Base-by-base conservation (phyloP, 2,329 filamentous ascomycete genomes). In the Aspergillus hortae region DNA sequence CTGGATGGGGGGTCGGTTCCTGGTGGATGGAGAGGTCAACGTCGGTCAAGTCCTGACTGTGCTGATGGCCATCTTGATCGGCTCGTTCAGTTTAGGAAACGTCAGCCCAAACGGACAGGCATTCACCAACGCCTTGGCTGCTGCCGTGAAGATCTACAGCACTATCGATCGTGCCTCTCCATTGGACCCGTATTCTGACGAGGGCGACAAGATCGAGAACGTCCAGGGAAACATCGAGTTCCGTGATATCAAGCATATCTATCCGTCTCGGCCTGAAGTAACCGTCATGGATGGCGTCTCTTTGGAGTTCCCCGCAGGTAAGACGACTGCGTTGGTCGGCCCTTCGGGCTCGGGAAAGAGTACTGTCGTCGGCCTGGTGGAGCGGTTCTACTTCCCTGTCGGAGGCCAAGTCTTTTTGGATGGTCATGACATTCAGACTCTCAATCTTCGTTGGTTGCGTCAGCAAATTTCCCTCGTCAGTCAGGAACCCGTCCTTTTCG, bases 321-420 rank as follows among this genome's bases (percentile, higher is more conserved):
- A 96, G 75, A 91, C 89, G 15, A 96, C 92, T 2, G 94, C 94
- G 1, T 77, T 99, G 6, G 94, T 99, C 5, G 94, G 94, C 52
- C 90, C 92, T 0, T 97, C 92, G 10, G 94, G 92, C 10, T 95
- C 89, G 36, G 94, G 94, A 44, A 99, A 97, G 74, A 92, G 88
- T 63, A 97, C 94, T 0, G 92, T 97, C 56, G 88, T 97, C 25
- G 92, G 92, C 11, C 78, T 99, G 17, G 85, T 97, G 1, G 92
- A 97, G 73, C 84, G 94, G 15, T 97, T 97, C 70, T 99, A 99
- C 68, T 85, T 92, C 52, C 92, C 92, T 0, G 89, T 96, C 32
- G 82, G 82, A 27, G 94, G 94, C 19, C 74, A 81, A 17, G 85
- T 97, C 1, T 80, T 86, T 53, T 77, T 99, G 10, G 94, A 97